Conservation (phyloP, 176 grass and related monocot genomes). For the Oryza rufipogon region DNA sequence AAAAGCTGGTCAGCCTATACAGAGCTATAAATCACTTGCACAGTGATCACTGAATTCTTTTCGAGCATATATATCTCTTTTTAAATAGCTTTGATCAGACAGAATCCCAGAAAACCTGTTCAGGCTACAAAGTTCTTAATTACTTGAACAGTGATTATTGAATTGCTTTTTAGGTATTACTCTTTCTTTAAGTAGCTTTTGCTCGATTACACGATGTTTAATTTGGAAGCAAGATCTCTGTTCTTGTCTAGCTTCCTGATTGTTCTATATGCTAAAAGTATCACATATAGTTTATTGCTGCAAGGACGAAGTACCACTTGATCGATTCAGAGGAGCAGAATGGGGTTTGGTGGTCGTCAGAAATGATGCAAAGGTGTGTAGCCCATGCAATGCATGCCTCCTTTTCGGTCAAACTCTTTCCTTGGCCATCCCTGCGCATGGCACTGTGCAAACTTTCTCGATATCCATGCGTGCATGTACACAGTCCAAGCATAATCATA, state of each 20-base stretch:
- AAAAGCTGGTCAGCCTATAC: constrained; percentile 27
- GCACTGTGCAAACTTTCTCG: constrained; percentile 49
- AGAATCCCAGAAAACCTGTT: constrained; percentile 18
- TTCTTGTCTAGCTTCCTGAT: background rate
- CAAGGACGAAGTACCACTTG: background rate
- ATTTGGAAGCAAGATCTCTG: background rate
- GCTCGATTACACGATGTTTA: background rate
- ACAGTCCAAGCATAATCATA: constrained; percentile 8
- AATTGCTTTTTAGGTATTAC: background rate
- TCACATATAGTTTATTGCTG: constrained; percentile 17
- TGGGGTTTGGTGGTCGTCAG: constrained; percentile 19
- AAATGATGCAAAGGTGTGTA: constrained; percentile 34
- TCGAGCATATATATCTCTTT: background rate
- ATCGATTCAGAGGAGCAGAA: constrained; percentile 5
- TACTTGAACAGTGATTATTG: background rate
- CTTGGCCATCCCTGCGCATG: constrained; percentile 44
- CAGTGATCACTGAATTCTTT: background rate
- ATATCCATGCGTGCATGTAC: constrained; percentile 27
- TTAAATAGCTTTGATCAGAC: too few species aligned
- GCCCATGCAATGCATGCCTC: constrained; percentile 20
- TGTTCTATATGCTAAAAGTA: background rate
- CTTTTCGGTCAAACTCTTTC: constrained; percentile 31
- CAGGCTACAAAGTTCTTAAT: background rate
- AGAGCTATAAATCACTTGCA: background rate
- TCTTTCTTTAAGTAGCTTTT: background rate